Evolutionary conservation across 1,284 basidiomycete species (phyloP).

Genomic region (Pascua guehoae): DNA sequence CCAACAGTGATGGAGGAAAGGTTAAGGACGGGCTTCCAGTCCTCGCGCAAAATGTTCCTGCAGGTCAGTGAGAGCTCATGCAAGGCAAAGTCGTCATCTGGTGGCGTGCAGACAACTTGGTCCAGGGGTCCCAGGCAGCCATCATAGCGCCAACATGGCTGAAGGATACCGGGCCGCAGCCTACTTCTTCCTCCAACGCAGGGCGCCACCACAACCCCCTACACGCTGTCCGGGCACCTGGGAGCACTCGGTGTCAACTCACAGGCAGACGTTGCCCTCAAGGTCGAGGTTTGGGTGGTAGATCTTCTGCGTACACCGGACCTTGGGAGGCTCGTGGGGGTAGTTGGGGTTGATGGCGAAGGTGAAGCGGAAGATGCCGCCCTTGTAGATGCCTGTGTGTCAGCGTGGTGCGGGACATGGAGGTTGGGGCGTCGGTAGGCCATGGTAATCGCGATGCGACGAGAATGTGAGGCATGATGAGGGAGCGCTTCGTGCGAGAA

Average conservation of each 20-base stretch:
- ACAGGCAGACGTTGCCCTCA: slow-evolving; percentile 89
- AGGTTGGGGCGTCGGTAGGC: background rate
- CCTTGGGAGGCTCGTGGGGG: slow-evolving; percentile 98
- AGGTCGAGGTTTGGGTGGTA: slow-evolving; percentile 99
- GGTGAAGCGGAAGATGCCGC: slow-evolving; percentile 87
- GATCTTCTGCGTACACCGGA: slow-evolving; percentile 97
- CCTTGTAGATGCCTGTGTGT: slow-evolving; percentile 91
- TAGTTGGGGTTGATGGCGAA: slow-evolving; percentile 97
- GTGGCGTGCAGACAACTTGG: too few species aligned
- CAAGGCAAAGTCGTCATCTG: too few species aligned
- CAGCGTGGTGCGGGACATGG: background rate
- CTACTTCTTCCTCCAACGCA: too few species aligned
- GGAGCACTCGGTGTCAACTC: slow-evolving; percentile 7
- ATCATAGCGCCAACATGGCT: background rate
- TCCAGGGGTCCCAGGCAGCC: too few species aligned
- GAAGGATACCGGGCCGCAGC: too few species aligned
- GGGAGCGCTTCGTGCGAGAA: background rate
- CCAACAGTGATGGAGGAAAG: slow-evolving; percentile 97
- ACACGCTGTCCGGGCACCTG: too few species aligned
- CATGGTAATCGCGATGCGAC: background rate
- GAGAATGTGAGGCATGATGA: background rate
- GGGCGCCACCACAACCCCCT: too few species aligned
- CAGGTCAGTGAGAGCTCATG: slow-evolving; percentile 5
- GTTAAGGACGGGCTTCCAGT: slow-evolving; percentile 98
- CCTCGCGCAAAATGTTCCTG: slow-evolving; percentile 90